Evolutionary conservation across 139 green algal species (phyloP), one percentile per base, ranked within the genome.

Genomic region (Yamagishiella unicocca): DNA sequence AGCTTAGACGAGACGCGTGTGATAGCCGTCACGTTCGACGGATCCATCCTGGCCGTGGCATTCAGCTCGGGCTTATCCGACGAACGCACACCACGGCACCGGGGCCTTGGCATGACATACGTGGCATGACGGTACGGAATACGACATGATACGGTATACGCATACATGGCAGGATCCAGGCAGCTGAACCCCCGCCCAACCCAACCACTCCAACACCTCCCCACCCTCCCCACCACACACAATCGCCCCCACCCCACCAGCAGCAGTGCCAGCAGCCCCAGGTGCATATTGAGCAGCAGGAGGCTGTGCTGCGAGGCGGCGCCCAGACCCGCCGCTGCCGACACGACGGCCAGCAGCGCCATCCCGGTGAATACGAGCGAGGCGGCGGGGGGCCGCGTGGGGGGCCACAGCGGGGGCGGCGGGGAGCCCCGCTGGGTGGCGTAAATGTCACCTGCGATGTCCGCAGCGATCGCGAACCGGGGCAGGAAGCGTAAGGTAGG

Each of bases 251-350:
- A 14, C 35, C 72, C 42, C 42, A 80, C 72, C 72, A 80, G n/a
- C 27, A 62, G 40, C 43, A 80, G 43, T 22, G 72, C 72, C 72
- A 80, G 72, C n/a, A 80, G 72, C 33, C 42, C 72, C 40, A 80
- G 22, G 37, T 80, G 72, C 33, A 62, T 42, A 9, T 62, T 80
- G 45, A 80, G 72, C 72, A 80, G 45, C n/a, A 40, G 5, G 5
- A 62, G 14, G 72, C 72, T 80, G 72, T 80, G 43, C 14, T 27
- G 43, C 33, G 43, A 62, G 25, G 72, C 45, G 10, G 72, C 72
- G 25, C 2, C 72, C 72, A 80, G 72, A 9, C 27, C 72, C 1
- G 72, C 72, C 6, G 29, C 27, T 27, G 72, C 72, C 12, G 43
- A 19, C 25, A 80, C 14, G 7, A 2, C 42, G 24, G 43, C 43